A percentile compares a stretch with the other conserved stretches of the same genome.
These are phyloP conservation scores for Talaromyces sp. DNA, from an alignment of 2,329 filamentous ascomycete genomes.

Conservation along the genomic window DNA sequence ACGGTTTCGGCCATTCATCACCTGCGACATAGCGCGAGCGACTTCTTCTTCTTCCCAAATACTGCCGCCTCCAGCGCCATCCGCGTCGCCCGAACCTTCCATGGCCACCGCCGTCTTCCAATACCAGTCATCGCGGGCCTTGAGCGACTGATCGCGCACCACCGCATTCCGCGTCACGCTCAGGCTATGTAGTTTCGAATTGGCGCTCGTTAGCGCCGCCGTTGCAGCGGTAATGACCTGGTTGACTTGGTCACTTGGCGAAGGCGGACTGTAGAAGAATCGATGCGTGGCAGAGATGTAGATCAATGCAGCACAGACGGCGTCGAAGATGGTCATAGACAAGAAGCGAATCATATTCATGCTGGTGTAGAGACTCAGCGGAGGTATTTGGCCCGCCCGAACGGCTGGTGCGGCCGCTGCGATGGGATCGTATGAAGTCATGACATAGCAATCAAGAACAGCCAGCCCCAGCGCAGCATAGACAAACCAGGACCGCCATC, in stretches of 20 bases:
- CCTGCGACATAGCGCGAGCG: constrained; percentile 63
- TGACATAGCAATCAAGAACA: constrained; percentile 62
- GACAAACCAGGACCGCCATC: constrained; percentile 70
- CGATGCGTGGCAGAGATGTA: constrained; percentile 78
- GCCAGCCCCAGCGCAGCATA: constrained; percentile 59
- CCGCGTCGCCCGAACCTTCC: constrained; percentile 63
- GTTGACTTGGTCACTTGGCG: constrained; percentile 65
- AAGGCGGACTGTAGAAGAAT: constrained; percentile 63
- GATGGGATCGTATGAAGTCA: constrained; percentile 60
- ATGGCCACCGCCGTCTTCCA: constrained; percentile 60
- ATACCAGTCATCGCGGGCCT: constrained; percentile 65
- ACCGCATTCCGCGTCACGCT: constrained; percentile 78
- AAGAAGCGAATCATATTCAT: constrained; percentile 61
- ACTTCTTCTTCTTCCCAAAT: constrained; percentile 69
- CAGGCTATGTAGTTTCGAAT: constrained; percentile 67
- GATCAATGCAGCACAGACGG: constrained; percentile 59
- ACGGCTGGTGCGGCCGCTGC: constrained; percentile 57
- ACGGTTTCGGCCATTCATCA: constrained; percentile 64
- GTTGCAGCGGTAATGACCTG: constrained; percentile 45
- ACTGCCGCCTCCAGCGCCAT: constrained; percentile 53
- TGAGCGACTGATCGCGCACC: constrained; percentile 67
- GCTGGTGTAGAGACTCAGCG: constrained; percentile 31
- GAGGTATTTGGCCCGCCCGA: constrained; percentile 61
- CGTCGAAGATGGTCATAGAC: constrained; percentile 63
- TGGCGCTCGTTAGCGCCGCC: constrained; percentile 55